Evolutionary conservation across 192 early-diverging fungal species (phyloP), one percentile per base, ranked within the genome.

Genomic region (Backusella psychrophila): DNA sequence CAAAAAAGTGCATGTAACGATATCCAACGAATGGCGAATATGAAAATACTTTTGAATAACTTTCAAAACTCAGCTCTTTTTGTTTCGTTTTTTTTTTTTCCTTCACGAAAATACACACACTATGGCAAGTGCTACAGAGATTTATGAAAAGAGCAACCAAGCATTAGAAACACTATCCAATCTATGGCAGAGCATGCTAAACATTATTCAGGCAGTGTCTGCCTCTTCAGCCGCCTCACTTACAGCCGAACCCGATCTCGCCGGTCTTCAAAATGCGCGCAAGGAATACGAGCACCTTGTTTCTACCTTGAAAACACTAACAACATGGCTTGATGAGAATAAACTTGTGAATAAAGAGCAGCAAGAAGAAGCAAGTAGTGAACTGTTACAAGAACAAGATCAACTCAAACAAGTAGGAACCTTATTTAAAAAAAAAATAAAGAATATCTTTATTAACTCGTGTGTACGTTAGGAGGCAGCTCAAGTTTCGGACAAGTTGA

Each of bases 111-210:
- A 39, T 11, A 38, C 36, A 39, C 38, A 66, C 34, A 69, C 23
- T 38, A 75, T 75, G 74, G 21, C 41, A 19, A 66, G 29, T n/a
- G 6, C n/a, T 12, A 52, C 44, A 6, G 63, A 74, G 4, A 29
- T 79, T 11, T 79, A 56, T 46, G 23, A 69, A 15, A 66, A 79
- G 15, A 29, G 52, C 19, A 73, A 79, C 15, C 31, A 52, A 35
- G 78, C 78, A 12, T 36, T 79, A 36, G 66, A 74, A 12, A 69
- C 52, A n/a, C 31, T 79, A 3, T 67, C 72, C 8, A 66, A 70
- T 42, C 65, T 79, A 59, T 74, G 78, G 73, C 66, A 79, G 42
- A 69, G 66, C 9, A 75, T 79, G 78, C 5, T 74, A 12, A 59
- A 66, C 14, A 66, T 79, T 4, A 73, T 79, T 14, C 65, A 79